Base-by-base conservation (phyloP, 805 yeast species). In the Pichia cabralensis region DNA sequence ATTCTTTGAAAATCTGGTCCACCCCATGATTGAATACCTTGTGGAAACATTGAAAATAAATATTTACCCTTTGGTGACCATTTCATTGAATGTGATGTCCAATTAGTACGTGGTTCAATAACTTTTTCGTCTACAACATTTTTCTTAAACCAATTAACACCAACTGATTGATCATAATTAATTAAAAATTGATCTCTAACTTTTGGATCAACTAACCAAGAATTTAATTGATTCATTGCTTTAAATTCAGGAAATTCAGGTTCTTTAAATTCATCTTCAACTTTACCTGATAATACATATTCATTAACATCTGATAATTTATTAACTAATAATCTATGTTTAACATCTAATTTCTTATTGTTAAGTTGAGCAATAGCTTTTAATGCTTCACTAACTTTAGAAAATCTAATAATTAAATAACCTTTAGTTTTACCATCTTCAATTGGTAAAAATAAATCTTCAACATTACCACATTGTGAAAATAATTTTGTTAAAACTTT, bases 21-120 rank as follows among this genome's bases (percentile, higher is more conserved):
- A 55, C 97, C 98, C 94, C 96, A 92, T 19, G 89, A 73, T 57
- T 85, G 94, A 38, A 86, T 76, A 68, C 97, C 97, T 61, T 84
- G 94, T 33, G 85, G 85, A 61, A 89, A 96, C 49, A 86, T 69
- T 1, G 96, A 79, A 48, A 83, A 75, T 44, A 89, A 61, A 53
- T 76, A 88, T 10, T 89, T 76, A 59, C 99, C 99, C 61, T 76
- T 77, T 53, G 96, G 95, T 32, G 97, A 85, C 66, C 86, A 89
- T 56, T 78, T 77, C 49, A 85, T 82, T 49, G 79, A 86, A 42
- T 84, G 78, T 40, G 85, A 77, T 38, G 96, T 86, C 82, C 94
- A 85, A 46, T 80, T 77, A 44, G 69, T 67, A 61, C 95, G 75
- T 50, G 86, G 80, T 52, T 81, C 85, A 39, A 80, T 74, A 27